These are phyloP conservation scores for Canavalia ensiformis DNA, from an alignment of 306 rosid genomes.

Conservation along the genomic window DNA sequence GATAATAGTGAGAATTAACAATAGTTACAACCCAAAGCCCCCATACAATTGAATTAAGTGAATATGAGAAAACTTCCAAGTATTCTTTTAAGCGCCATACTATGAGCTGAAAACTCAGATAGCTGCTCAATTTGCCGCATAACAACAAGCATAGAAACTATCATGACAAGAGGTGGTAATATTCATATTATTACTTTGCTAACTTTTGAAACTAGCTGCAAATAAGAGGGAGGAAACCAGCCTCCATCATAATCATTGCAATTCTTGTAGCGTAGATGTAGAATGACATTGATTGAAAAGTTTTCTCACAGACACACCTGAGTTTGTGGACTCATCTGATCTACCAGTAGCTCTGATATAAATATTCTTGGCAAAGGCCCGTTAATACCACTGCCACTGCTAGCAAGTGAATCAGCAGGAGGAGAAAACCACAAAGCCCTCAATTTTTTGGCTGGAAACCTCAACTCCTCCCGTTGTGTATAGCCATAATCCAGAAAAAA, in stretches of 20 bases:
- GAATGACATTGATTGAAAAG: slow-evolving; percentile 23
- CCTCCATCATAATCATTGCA: slow-evolving; percentile 1
- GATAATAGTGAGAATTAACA: background rate
- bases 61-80: background rate
- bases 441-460: slow-evolving; percentile 86
- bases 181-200: slow-evolving; percentile 7
- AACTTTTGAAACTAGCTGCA: slow-evolving; percentile 26
- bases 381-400: slow-evolving; percentile 61
- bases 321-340: slow-evolving; percentile 80
- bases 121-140: slow-evolving; percentile 24
- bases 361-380: slow-evolving; percentile 94
- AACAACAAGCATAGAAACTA: slow-evolving; percentile 17
- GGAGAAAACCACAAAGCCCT: slow-evolving; percentile 97
- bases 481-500: slow-evolving; percentile 89
- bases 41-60: background rate
- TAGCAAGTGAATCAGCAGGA: slow-evolving; percentile 56
- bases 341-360: slow-evolving; percentile 92
- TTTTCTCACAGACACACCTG: slow-evolving; percentile 63
- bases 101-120: slow-evolving; percentile 11
- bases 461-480: slow-evolving; percentile 69
- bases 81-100: background rate
- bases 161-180: background rate
- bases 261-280: slow-evolving; percentile 18
- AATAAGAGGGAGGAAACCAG: background rate
- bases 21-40: background rate